Conservation (phyloP, 1,284 basidiomycete species). For the Leccinum glutinopallens region DNA sequence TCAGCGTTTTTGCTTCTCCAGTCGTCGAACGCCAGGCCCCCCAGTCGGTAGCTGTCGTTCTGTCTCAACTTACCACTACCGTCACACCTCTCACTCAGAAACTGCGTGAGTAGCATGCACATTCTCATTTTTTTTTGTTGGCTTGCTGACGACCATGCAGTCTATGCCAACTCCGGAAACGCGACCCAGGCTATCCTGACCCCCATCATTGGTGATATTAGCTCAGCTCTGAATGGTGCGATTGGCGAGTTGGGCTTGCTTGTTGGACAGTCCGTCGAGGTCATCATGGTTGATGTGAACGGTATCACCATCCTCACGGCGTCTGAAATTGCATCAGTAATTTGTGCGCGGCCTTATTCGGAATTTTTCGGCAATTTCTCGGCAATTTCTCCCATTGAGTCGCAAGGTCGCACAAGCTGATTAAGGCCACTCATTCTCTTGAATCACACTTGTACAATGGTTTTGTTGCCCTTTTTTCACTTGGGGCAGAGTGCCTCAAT, state of each 20-base stretch:
- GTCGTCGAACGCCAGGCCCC: conserved; percentile 12
- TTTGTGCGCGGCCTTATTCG: too few relatives aligned
- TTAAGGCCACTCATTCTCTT: too few relatives aligned
- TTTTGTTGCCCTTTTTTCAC: too few relatives aligned
- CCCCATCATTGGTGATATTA: conserved; percentile 15
- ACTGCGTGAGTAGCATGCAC: conserved; percentile 13
- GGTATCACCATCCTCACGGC: conserved; percentile 3
- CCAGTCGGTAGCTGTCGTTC: conserved; percentile 13
- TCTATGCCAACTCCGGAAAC: conserved; percentile 19
- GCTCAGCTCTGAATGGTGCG: conserved; percentile 12
- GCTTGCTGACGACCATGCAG: conserved; percentile 12
- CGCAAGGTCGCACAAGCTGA: too few relatives aligned
- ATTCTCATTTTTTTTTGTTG: neutral
- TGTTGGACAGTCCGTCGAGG: conserved; percentile 5
- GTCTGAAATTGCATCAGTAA: conserved; percentile 13
- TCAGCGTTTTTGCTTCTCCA: conserved; percentile 16
- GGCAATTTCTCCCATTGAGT: too few relatives aligned
- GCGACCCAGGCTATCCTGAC: conserved; percentile 18
- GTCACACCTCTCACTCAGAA: conserved; percentile 16
- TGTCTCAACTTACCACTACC: conserved; percentile 11
- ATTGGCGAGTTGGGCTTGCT: conserved; percentile 11
- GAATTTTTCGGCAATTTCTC: too few relatives aligned
- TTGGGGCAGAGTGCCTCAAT: too few relatives aligned
- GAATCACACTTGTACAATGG: too few relatives aligned
- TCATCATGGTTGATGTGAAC: conserved; percentile 18